phyloP scores from a whole-genome alignment of 148 eudicot genomes.

The Limonium bicolor region DNA sequence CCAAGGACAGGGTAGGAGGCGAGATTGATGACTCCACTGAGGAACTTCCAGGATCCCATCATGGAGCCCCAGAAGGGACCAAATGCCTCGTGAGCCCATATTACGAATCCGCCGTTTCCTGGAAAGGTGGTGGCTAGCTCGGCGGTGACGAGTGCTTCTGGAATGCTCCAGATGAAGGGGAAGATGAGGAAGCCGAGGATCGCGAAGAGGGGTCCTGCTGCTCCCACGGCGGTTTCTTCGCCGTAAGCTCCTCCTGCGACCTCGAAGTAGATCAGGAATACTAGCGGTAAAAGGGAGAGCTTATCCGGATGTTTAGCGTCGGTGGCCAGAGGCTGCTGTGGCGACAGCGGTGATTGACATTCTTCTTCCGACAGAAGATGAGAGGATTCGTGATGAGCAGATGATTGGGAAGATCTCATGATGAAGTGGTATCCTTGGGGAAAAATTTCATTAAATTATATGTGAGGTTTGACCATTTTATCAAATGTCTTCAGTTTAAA shows the following conservation, averaged over 20 bases:
- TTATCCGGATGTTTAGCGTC: background rate
- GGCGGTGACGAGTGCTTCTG: constrained; percentile 29
- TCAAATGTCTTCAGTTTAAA: too few relatives aligned
- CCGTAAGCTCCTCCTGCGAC: constrained; percentile 29
- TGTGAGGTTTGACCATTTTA: too few relatives aligned
- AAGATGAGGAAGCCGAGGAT: constrained; percentile 21
- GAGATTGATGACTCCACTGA: constrained; percentile 22
- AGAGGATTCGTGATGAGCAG: too few relatives aligned
- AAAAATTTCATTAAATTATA: too few relatives aligned
- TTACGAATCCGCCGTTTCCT: constrained; percentile 26
- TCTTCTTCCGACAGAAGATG: too few relatives aligned
- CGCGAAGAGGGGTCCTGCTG: constrained; percentile 18
- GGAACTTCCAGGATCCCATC: constrained; percentile 29
- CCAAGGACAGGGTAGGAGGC: constrained; percentile 29
- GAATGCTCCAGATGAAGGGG: constrained; percentile 31
- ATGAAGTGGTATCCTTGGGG: too few relatives aligned
- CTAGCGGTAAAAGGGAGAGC: constrained; percentile 18
- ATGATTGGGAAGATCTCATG: too few relatives aligned
- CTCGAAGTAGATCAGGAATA: constrained; percentile 30
- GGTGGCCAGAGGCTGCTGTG: too few relatives aligned
- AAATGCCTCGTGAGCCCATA: constrained; percentile 25
- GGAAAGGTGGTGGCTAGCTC: constrained; percentile 31
- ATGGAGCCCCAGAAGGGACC: constrained; percentile 30
- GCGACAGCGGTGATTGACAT: too few relatives aligned
- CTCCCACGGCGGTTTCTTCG: constrained; percentile 19